Percentiles rank a stretch among this genome's conserved stretches.
Conservation (phyloP, 305 asterid genomes). For the Ajuga reptans region DNA sequence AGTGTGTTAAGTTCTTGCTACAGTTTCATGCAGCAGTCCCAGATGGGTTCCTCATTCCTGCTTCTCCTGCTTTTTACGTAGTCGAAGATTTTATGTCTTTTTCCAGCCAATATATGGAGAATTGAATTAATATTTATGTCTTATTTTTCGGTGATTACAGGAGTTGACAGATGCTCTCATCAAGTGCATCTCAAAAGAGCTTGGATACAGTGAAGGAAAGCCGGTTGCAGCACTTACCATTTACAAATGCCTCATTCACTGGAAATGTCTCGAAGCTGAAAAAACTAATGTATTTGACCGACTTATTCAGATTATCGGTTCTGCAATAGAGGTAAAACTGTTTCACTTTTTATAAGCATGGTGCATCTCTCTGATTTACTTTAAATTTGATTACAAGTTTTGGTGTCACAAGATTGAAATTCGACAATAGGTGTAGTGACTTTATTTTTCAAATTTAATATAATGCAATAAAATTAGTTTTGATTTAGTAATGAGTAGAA, state of each 20-base stretch:
- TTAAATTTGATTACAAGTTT: not conserved
- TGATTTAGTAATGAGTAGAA: not conserved
- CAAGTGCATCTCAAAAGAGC: constrained; percentile 46
- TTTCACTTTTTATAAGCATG: not conserved
- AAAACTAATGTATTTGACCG: constrained; percentile 77
- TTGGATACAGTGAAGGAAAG: constrained; percentile 84
- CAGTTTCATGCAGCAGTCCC: not conserved
- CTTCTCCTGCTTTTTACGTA: not conserved
- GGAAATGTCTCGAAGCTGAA: constrained; percentile 86
- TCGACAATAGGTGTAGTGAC: not conserved
- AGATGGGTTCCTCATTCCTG: not conserved
- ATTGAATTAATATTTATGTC: not conserved
- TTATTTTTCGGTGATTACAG: constrained; percentile 32
- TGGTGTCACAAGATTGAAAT: not conserved
- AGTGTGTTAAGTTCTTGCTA: not conserved
- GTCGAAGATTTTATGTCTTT: not conserved
- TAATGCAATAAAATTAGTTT: not conserved
- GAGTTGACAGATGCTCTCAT: constrained; percentile 59
- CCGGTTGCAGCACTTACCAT: constrained; percentile 84
- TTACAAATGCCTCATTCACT: constrained; percentile 71
- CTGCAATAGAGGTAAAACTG: constrained; percentile 66
- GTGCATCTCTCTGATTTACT: not conserved
- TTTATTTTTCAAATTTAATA: not conserved
- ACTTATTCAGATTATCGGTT: constrained; percentile 71
- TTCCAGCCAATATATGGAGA: constrained; percentile 1